A percentile compares a stretch with the other conserved stretches of the same genome.
These are phyloP conservation scores for Fusarium keratoplasticum DNA, from an alignment of 2,329 filamentous ascomycete genomes.

Conservation along the genomic window DNA sequence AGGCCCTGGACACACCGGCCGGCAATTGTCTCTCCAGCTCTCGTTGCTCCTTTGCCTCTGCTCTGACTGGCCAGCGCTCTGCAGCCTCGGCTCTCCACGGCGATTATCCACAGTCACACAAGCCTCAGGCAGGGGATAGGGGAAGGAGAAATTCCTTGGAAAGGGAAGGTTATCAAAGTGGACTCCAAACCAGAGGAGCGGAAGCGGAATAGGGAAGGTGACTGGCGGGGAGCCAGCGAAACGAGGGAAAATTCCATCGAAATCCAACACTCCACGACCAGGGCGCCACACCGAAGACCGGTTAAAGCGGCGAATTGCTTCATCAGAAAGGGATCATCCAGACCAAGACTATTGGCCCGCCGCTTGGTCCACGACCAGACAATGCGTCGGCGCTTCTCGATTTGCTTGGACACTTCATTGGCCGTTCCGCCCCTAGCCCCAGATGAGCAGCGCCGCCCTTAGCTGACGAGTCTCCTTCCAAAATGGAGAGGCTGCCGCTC, in stretches of 20 bases:
- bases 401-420: not conserved
- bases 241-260: conserved; percentile 10
- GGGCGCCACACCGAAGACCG: conserved; percentile 13
- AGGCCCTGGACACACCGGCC: not conserved
- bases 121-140: not conserved
- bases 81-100: not conserved
- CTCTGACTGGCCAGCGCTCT: not conserved
- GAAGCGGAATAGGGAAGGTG: conserved; percentile 3
- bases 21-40: conserved; percentile 3
- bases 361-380: not conserved
- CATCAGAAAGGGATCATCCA: not conserved
- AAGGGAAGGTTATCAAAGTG: not conserved
- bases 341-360: not conserved
- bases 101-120: conserved; percentile 2
- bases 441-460: conserved; percentile 11
- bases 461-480: not conserved
- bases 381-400: not conserved
- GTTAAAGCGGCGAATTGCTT: conserved; percentile 12
- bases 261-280: conserved; percentile 10
- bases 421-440: not conserved
- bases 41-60: not conserved
- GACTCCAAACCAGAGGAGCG: not conserved
- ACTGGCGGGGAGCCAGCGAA: not conserved
- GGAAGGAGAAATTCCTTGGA: not conserved
- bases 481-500: not conserved